Evolutionary conservation across 192 early-diverging fungal genomes (phyloP).

Genomic region (Coemansia reversa): DNA sequence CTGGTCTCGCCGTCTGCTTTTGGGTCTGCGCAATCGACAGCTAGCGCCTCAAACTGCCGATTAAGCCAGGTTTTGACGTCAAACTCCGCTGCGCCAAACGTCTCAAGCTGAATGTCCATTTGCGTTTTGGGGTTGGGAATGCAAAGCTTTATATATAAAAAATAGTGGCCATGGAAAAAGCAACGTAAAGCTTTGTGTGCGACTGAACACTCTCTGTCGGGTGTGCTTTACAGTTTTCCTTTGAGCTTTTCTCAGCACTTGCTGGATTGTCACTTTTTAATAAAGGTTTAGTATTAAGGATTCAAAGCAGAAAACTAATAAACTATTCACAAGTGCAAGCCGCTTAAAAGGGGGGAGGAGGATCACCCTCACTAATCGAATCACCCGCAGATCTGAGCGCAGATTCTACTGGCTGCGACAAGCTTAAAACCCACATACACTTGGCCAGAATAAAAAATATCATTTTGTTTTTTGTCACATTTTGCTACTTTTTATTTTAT

Average conservation of each 20-base stretch:
- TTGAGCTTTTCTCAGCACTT: too few species aligned
- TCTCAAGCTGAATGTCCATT: constrained; percentile 47
- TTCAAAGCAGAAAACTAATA: too few species aligned
- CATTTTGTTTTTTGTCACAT: constrained; percentile 2
- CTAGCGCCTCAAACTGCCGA: constrained; percentile 31
- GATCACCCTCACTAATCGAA: too few species aligned
- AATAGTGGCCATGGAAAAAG: neutral
- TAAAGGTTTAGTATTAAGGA: too few species aligned
- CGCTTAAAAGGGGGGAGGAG: too few species aligned
- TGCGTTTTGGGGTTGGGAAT: neutral
- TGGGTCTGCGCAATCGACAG: neutral
- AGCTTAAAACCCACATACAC: too few species aligned
- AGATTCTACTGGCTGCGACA: too few species aligned
- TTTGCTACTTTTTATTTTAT: neutral
- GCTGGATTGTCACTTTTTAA: too few species aligned
- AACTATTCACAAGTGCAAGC: too few species aligned
- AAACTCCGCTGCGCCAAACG: constrained; percentile 29
- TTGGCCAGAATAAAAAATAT: neutral
- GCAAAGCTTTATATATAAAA: neutral
- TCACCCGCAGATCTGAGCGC: too few species aligned
- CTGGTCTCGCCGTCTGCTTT: neutral
- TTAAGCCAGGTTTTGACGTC: constrained; percentile 48
- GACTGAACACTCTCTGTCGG: too few species aligned
- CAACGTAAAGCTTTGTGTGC: neutral
- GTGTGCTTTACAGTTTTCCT: too few species aligned